Evolutionary conservation across 495 filamentous ascomycete genomes (phyloP), one percentile per base, ranked within the genome.

Genomic region (Ramalina intermedia): DNA sequence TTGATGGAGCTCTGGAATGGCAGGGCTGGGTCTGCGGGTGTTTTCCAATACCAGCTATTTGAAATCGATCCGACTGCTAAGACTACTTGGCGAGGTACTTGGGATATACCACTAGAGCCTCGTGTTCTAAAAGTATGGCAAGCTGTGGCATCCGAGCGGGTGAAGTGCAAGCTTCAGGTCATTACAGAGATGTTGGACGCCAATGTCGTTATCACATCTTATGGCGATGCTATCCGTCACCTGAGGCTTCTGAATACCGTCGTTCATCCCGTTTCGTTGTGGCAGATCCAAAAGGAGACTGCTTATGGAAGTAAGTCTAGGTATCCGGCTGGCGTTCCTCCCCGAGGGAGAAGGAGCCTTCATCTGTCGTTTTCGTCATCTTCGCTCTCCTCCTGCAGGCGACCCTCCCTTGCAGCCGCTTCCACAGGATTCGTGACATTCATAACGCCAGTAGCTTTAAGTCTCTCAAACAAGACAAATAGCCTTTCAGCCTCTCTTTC

Each of bases 381-480:
- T 40, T 33, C 27, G 38, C 49, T 54, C 27, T 85, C 42, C 55
- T 96, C 87, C 63, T 93, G 75, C 45, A 96, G 78, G 48, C 86
- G 70, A 6, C 91, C 91, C 57, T 85, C 78, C 23, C 78, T 74
- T 18, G 82, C 59, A 2, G 89, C 88, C 54, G 80, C 73, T 41
- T 76, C 73, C 8, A 96, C 79, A 6, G 91, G 91, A 58, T 96
- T 95, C 65, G 87, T 75, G 2, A 89, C 83, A 47, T 78, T 74
- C 41, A 96, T 73, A 9, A 96, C 70, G 14, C 91, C 91, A 41
- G 82, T 94, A 54, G 78, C 78, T 65, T 76, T 87, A 38, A 94
- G 63, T 60, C 87, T 94, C 65, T 98, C 89, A 65, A 98, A 98
- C 14, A 98, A 69, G 13, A 96, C 87, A 66, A 96, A 95, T 0